Conservation (phyloP, 768 basidiomycete species). For the Astraeus odoratus region DNA sequence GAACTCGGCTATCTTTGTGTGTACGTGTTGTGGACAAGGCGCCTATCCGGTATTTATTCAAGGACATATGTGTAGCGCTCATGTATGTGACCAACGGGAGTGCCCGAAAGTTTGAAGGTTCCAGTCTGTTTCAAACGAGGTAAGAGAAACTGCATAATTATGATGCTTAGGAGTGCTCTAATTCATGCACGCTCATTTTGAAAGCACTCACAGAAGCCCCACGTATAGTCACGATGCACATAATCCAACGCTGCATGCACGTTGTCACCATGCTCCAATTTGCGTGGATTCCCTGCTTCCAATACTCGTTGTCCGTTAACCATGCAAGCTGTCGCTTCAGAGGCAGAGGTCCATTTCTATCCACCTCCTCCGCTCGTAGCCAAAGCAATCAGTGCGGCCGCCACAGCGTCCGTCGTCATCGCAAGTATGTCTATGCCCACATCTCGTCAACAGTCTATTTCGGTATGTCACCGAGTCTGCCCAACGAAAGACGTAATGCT, state of each 20-base stretch:
- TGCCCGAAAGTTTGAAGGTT: no score
- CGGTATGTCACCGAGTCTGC: slow-evolving; percentile 21
- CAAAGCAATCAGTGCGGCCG: slow-evolving; percentile 25
- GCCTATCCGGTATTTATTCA: no score
- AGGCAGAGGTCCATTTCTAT: slow-evolving; percentile 15
- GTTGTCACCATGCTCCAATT: slow-evolving; percentile 20
- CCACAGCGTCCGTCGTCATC: slow-evolving; percentile 26
- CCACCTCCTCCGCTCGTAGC: slow-evolving; percentile 23
- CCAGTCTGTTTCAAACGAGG: no score
- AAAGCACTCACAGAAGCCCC: background rate
- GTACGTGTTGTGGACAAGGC: no score
- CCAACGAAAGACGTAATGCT: no score
- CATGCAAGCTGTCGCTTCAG: slow-evolving; percentile 27
- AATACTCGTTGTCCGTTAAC: slow-evolving; percentile 20
- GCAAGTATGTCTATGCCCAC: slow-evolving; percentile 22
- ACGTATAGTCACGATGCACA: background rate
- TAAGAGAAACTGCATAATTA: no score
- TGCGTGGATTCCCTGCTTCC: slow-evolving; percentile 18
- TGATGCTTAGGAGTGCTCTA: background rate
- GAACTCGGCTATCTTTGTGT: no score
- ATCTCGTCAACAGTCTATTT: slow-evolving; percentile 21
- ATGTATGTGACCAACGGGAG: no score
- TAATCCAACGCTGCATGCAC: slow-evolving; percentile 25
- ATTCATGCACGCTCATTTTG: background rate
- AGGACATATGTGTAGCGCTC: no score